These are phyloP conservation scores for Santalum album DNA, from an alignment of 164 flowering plant species.

Conservation along the genomic window DNA sequence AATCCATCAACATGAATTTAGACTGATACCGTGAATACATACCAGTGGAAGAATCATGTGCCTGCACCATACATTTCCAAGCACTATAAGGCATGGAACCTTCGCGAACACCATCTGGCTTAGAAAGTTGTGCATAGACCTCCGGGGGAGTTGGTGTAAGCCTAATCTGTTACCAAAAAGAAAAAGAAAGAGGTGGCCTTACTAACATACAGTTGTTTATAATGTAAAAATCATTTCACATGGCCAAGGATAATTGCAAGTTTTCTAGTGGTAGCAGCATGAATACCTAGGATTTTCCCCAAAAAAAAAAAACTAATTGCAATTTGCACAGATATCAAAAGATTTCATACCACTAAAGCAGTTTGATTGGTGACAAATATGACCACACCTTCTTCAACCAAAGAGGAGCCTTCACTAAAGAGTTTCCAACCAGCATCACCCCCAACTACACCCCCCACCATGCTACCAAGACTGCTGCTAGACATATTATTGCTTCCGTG, in stretches of 20 bases:
- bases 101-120: constrained; percentile 86
- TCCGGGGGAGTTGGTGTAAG: constrained; percentile 55
- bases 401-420: constrained; percentile 62
- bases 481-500: constrained; percentile 40
- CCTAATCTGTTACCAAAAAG: constrained; percentile 39
- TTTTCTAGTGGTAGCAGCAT: too few relatives aligned
- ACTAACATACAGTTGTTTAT: too few relatives aligned
- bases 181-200: too few relatives aligned
- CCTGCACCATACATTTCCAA: constrained; percentile 56
- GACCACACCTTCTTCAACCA: constrained; percentile 92
- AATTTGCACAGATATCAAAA: constrained; percentile 23
- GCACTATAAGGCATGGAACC: constrained; percentile 96
- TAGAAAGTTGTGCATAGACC: constrained; percentile 72
- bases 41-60: constrained; percentile 48
- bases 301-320: constrained; percentile 15
- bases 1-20: constrained; percentile 8
- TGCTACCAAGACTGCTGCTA: constrained; percentile 61
- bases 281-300: too few relatives aligned
- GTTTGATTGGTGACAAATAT: constrained; percentile 82
- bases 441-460: constrained; percentile 85
- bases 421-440: constrained; percentile 70
- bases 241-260: too few relatives aligned
- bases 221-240: constrained; percentile 14
- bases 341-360: constrained; percentile 89
- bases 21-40: constrained; percentile 10